Conservation (phyloP, 768 basidiomycete genomes). For the Strobilomyces confusus region DNA sequence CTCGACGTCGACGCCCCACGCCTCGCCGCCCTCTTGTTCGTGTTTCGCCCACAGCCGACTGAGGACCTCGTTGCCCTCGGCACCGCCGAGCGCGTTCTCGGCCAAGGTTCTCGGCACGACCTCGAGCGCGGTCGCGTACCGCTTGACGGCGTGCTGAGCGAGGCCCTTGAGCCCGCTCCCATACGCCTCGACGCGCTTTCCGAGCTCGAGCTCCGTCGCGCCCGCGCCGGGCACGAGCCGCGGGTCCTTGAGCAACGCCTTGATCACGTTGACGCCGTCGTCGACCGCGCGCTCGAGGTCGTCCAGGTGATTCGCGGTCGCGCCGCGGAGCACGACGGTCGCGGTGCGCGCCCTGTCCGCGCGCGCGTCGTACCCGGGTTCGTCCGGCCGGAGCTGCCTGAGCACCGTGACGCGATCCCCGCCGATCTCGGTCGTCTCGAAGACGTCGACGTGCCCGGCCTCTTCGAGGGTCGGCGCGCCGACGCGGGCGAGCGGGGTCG, state of each 20-base stretch:
- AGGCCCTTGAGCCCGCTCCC: conserved; percentile 88
- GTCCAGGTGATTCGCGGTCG: conserved; percentile 90
- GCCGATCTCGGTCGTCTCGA: conserved; percentile 94
- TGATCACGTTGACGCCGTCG: conserved; percentile 95
- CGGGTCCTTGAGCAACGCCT: conserved; percentile 84
- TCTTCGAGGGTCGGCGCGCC: conserved; percentile 97
- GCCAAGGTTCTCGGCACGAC: conserved; percentile 90
- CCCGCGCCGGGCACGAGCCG: conserved; percentile 93
- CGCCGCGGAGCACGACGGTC: conserved; percentile 93
- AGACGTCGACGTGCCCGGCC: conserved; percentile 88
- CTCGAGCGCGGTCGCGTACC: conserved; percentile 86
- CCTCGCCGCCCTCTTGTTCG: conserved; percentile 65
- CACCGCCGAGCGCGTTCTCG: conserved; percentile 91
- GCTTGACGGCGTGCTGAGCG: conserved; percentile 88
- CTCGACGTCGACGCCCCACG: conserved; percentile 88
- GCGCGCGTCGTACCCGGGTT: conserved; percentile 53
- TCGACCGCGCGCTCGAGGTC: conserved; percentile 96
- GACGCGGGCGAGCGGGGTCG: conserved; percentile 92
- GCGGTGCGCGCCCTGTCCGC: conserved; percentile 83
- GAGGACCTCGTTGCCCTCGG: conserved; percentile 89
- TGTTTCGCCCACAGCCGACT: conserved; percentile 90
- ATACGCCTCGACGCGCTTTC: conserved; percentile 76
- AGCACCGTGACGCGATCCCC: conserved; percentile 98
- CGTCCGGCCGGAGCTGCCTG: conserved; percentile 70
- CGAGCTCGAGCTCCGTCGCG: conserved; percentile 91